A percentile compares a stretch with the other conserved stretches of the same genome.
Evolutionary conservation across 2,329 filamentous ascomycete genomes (phyloP).

Genomic region (Trichoderma pleuroti): DNA sequence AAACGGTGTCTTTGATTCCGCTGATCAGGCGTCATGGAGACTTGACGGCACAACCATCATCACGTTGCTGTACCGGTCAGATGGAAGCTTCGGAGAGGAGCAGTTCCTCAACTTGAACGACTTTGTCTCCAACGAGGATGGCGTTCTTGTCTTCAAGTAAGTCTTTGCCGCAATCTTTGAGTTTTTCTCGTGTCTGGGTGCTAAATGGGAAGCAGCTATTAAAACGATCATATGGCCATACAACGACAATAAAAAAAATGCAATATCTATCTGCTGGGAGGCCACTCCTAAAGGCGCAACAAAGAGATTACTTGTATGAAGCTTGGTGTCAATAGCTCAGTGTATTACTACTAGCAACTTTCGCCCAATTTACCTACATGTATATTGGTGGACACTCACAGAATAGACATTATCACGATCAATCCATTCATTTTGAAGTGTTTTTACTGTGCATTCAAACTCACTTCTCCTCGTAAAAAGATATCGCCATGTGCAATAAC

Average conservation of each 20-base stretch:
- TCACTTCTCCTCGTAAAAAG: background rate
- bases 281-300: background rate
- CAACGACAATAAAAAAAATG: background rate
- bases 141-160: slow-evolving; percentile 4
- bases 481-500: background rate
- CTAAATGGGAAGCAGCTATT: background rate
- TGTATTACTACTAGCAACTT: background rate
- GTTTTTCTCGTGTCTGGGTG: background rate
- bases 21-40: background rate
- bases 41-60: slow-evolving; percentile 6
- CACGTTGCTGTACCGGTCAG: background rate
- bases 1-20: background rate
- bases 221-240: background rate
- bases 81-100: slow-evolving; percentile 9
- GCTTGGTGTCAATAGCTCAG: background rate
- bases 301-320: background rate
- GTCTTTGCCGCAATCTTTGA: background rate
- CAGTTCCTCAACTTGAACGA: background rate
- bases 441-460: background rate
- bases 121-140: background rate
- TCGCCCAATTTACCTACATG: background rate
- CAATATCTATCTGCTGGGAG: too few relatives aligned
- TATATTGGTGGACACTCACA: background rate
- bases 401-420: background rate
- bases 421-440: background rate